Conservation (phyloP, 2,329 filamentous ascomycete species). For the Madurella fahalii region DNA sequence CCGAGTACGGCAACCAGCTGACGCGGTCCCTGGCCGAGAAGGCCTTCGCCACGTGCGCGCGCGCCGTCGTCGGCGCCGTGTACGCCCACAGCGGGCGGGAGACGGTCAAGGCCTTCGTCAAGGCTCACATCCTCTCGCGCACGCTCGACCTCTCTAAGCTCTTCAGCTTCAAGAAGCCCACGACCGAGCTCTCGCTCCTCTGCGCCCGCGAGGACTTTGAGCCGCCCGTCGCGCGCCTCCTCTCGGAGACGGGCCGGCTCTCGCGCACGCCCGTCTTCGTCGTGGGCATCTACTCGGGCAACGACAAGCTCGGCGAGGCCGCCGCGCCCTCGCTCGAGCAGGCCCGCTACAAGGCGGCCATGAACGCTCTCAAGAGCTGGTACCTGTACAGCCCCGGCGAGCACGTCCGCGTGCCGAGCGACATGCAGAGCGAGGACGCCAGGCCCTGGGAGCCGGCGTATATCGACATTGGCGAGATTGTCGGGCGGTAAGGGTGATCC, state of each 20-base stretch:
- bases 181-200: constrained; percentile 74
- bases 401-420: constrained; percentile 63
- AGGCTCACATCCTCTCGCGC: constrained; percentile 76
- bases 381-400: constrained; percentile 84
- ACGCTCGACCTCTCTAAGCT: constrained; percentile 71
- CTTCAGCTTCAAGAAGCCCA: constrained; percentile 81
- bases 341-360: constrained; percentile 73
- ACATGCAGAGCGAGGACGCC: constrained; percentile 59
- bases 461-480: constrained; percentile 68
- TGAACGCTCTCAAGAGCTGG: constrained; percentile 86
- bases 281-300: constrained; percentile 88
- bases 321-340: constrained; percentile 72
- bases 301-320: constrained; percentile 90
- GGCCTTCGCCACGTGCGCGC: constrained; percentile 64
- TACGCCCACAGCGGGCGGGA: constrained; percentile 80
- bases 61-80: constrained; percentile 77
- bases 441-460: constrained; percentile 63
- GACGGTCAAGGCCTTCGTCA: constrained; percentile 77
- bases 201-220: constrained; percentile 90
- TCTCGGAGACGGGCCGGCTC: constrained; percentile 83
- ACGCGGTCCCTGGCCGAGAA: constrained; percentile 29
- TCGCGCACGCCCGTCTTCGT: constrained; percentile 87
- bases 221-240: constrained; percentile 75
- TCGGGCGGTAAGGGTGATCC: constrained; percentile 35
- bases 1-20: constrained; percentile 25